A percentile compares a stretch with the other conserved stretches of the same genome.
Conservation (phyloP, 257 asterid genomes). For the Solanum clarkiae region DNA sequence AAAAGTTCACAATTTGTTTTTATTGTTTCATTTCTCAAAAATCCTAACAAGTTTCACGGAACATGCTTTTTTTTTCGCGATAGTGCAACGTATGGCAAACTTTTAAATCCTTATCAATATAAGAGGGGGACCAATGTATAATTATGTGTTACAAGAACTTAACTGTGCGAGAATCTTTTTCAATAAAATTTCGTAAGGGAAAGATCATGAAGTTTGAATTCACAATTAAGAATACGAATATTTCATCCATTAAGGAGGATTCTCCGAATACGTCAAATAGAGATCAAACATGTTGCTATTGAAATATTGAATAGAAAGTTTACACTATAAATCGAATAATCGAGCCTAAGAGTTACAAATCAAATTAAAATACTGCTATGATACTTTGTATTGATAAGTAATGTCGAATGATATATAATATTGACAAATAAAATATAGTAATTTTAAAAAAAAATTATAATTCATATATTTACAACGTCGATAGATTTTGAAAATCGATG, state of each 20-base stretch:
- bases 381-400: background rate
- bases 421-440: background rate
- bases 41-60: fast-evolving
- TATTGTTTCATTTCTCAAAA: background rate
- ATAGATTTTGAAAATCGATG: fast-evolving
- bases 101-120: background rate
- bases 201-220: background rate
- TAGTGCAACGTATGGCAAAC: background rate
- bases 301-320: background rate
- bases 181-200: background rate
- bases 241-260: background rate
- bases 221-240: background rate
- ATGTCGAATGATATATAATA: background rate
- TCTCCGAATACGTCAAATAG: background rate
- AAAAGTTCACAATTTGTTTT: background rate
- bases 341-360: background rate
- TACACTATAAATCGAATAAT: background rate
- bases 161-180: background rate
- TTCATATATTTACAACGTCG: background rate
- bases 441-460: background rate
- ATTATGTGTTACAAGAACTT: background rate
- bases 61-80: background rate
- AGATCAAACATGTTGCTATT: background rate
- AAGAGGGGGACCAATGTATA: background rate
- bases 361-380: background rate